Conservation (phyloP, 2,329 filamentous ascomycete species). For the Plenodomus lindquistii region DNA sequence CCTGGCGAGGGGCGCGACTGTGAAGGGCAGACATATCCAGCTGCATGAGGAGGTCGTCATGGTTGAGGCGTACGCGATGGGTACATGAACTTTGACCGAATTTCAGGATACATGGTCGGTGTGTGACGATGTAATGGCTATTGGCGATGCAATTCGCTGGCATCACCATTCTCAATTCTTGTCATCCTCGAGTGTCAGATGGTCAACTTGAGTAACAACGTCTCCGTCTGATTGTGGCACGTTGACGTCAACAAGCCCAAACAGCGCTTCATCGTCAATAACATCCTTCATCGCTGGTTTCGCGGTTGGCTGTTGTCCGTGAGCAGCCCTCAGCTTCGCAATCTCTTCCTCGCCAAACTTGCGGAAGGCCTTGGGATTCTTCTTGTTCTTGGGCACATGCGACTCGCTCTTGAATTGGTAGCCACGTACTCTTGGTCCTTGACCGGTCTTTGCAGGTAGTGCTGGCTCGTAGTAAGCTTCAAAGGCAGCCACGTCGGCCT, state of each 20-base stretch:
- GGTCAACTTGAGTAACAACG: conserved; percentile 14
- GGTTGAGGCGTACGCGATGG: not conserved
- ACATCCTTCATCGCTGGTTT: conserved; percentile 31
- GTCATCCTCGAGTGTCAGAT: conserved; percentile 28
- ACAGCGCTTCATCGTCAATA: conserved; percentile 40
- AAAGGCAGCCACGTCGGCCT: conserved; percentile 63
- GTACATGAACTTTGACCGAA: no score
- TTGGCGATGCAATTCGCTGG: no score
- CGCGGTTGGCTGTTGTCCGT: conserved; percentile 34
- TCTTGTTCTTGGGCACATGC: conserved; percentile 33
- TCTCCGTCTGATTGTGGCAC: conserved; percentile 12
- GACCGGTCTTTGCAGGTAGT: conserved; percentile 73
- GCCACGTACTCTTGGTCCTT: conserved; percentile 63
- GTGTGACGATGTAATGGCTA: not conserved
- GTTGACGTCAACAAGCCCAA: conserved; percentile 33
- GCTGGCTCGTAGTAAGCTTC: conserved; percentile 68
- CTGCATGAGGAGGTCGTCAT: not conserved
- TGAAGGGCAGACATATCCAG: not conserved
- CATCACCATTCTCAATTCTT: not conserved
- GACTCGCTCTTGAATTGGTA: conserved; percentile 40
- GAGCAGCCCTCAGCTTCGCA: conserved; percentile 29
- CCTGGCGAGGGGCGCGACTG: not conserved
- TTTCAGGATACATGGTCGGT: not conserved
- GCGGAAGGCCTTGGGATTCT: conserved; percentile 39
- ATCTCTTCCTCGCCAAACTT: conserved; percentile 31